phyloP scores from a whole-genome alignment of 352 stramenopile species.

The Pythium chondricola region DNA sequence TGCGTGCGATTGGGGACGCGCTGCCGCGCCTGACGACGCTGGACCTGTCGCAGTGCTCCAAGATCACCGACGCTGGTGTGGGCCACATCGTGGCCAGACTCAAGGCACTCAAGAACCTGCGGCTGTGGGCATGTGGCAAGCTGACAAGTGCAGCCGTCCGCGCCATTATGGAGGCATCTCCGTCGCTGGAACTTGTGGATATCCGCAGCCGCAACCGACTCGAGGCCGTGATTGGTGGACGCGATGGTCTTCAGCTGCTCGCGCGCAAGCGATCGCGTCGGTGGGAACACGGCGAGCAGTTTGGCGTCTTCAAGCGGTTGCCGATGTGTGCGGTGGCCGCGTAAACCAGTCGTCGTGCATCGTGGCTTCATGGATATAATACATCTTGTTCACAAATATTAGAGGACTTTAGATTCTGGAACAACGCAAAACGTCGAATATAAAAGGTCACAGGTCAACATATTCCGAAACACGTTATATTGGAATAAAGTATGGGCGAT shows the following conservation, averaged over 20 bases:
- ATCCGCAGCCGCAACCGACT: conserved; percentile 75
- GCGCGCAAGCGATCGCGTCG: conserved; percentile 41
- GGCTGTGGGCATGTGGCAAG: conserved; percentile 78
- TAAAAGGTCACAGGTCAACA: too few species aligned
- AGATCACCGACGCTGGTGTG: conserved; percentile 70
- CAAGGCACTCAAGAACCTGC: conserved; percentile 53
- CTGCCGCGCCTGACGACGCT: conserved; percentile 44
- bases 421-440: too few species aligned
- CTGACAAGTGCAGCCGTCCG: conserved; percentile 66
- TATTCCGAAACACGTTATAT: too few species aligned
- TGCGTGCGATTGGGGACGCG: conserved; percentile 44
- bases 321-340: conserved; percentile 44
- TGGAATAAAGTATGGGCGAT: too few species aligned
- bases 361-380: too few species aligned
- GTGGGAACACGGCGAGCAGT: conserved; percentile 66
- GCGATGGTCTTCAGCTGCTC: conserved; percentile 67
- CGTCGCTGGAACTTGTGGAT: conserved; percentile 60
- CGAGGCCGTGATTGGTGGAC: conserved; percentile 70
- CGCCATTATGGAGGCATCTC: conserved; percentile 59
- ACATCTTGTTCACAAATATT: too few species aligned
- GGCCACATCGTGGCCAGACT: conserved; percentile 50
- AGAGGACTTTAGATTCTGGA: too few species aligned
- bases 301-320: conserved; percentile 70
- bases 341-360: conserved; percentile 23
- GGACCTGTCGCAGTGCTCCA: conserved; percentile 78